Conservation (phyloP, 2,329 filamentous ascomycete species). For the Escovopsis sp. region DNA sequence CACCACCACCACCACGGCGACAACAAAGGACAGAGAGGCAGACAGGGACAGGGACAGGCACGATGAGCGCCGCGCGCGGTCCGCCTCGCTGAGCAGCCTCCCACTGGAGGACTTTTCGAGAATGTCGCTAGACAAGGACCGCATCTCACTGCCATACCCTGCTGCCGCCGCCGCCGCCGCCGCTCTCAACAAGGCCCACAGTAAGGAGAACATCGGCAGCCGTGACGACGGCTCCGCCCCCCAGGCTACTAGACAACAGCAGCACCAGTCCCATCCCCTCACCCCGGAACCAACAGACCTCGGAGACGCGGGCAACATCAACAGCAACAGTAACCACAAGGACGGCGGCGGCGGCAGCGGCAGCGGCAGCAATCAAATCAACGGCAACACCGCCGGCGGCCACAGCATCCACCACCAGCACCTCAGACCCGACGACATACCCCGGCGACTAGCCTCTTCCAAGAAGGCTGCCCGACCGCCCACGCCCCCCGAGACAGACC, state of each 20-base stretch:
- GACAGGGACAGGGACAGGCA: constrained; percentile 11
- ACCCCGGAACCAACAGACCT: constrained; percentile 64
- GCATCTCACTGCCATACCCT: constrained; percentile 55
- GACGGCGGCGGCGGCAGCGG: no score
- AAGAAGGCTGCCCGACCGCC: constrained; percentile 37
- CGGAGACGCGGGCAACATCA: constrained; percentile 25
- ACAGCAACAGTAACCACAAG: no score
- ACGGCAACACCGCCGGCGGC: no score
- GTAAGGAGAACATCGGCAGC: constrained; percentile 67
- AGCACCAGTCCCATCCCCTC: constrained; percentile 25
- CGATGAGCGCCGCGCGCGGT: constrained; percentile 6
- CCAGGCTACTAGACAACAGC: constrained; percentile 1
- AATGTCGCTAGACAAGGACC: constrained; percentile 25
- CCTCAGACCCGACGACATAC: constrained; percentile 33
- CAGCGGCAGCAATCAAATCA: no score
- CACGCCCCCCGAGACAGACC: constrained; percentile 48
- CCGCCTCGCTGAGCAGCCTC: constrained; percentile 29
- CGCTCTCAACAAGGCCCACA: constrained; percentile 72
- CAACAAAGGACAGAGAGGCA: background rate
- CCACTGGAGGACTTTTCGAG: constrained; percentile 26
- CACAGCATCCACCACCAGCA: constrained; percentile 12
- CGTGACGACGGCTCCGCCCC: constrained; percentile 32
- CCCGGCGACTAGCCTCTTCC: constrained; percentile 20
- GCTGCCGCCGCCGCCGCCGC: constrained; percentile 20
- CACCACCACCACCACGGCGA: no score